phyloP scores from a whole-genome alignment of 768 basidiomycete species.

The Termitomyces sp. region DNA sequence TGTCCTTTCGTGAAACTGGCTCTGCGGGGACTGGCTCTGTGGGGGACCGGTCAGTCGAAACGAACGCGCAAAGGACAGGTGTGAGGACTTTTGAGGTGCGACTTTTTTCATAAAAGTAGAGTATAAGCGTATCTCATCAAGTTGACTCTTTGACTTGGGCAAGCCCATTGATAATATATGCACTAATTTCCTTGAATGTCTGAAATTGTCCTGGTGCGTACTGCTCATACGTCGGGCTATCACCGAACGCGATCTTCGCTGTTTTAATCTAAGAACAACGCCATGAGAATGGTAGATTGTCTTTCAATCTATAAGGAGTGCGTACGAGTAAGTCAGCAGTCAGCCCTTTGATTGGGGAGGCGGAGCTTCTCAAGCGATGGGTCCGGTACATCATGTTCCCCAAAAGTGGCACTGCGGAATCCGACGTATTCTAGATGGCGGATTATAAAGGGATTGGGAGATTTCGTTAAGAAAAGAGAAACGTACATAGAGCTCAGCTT shows the following conservation, averaged over 20 bases:
- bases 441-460: not conserved
- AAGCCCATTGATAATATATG: constrained; percentile 1
- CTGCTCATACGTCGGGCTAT: constrained; percentile 46
- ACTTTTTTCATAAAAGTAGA: not conserved
- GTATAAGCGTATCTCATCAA: not conserved
- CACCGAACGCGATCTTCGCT: constrained; percentile 63
- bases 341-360: constrained; percentile 81
- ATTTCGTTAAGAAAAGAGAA: not conserved
- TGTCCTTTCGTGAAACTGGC: not conserved
- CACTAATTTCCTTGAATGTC: constrained; percentile 21
- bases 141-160: not conserved
- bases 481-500: constrained; percentile 63
- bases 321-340: constrained; percentile 80
- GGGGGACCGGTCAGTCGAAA: not conserved
- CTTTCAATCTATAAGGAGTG: not conserved
- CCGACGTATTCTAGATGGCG: constrained; percentile 49
- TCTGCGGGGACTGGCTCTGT: not conserved
- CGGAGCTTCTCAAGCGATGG: constrained; percentile 77
- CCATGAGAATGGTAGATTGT: not conserved
- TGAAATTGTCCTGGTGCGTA: constrained; percentile 51
- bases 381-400: constrained; percentile 62
- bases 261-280: constrained; percentile 48
- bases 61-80: not conserved
- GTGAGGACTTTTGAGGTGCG: no score
- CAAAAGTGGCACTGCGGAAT: constrained; percentile 44